phyloP scores from a whole-genome alignment of 495 filamentous ascomycete species.

The Aspergillus panamensis region DNA sequence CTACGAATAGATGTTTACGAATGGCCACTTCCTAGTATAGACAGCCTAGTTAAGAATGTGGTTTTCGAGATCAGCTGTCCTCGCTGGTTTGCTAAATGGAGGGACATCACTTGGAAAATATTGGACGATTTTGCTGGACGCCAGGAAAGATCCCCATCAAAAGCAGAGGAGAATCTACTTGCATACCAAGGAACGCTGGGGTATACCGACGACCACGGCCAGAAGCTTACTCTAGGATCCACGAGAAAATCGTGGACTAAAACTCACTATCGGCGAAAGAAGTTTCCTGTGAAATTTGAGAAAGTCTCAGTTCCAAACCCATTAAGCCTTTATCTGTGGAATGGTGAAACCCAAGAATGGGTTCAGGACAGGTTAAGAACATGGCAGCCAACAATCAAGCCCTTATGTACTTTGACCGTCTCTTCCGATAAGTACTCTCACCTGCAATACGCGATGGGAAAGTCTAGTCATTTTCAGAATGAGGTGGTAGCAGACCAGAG shows the following conservation, averaged over 20 bases:
- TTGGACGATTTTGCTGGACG: slow-evolving; percentile 33
- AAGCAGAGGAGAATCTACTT: slow-evolving; percentile 12
- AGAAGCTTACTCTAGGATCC: slow-evolving; percentile 34
- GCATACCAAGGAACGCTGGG: slow-evolving; percentile 8
- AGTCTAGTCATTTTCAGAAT: slow-evolving; percentile 18
- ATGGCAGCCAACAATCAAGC: slow-evolving; percentile 12
- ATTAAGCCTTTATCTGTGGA: slow-evolving; percentile 18
- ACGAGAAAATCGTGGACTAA: no score
- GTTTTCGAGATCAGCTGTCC: slow-evolving; percentile 57
- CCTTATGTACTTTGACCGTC: slow-evolving; percentile 14
- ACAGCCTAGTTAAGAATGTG: slow-evolving; percentile 34
- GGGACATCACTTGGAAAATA: slow-evolving; percentile 41
- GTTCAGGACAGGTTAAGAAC: slow-evolving; percentile 9
- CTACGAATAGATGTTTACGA: slow-evolving; percentile 53
- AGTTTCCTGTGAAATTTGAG: slow-evolving; percentile 25
- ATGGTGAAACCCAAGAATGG: slow-evolving; percentile 16
- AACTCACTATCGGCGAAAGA: slow-evolving; percentile 34
- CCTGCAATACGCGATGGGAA: slow-evolving; percentile 19
- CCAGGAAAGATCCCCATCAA: slow-evolving; percentile 21
- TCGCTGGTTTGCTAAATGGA: slow-evolving; percentile 45
- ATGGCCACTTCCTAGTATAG: slow-evolving; percentile 54
- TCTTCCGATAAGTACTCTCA: slow-evolving; percentile 7
- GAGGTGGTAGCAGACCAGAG: slow-evolving; percentile 45
- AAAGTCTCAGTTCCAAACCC: slow-evolving; percentile 16
- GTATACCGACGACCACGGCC: slow-evolving; percentile 5